Percentiles rank a stretch among this genome's conserved stretches.
Conservation (phyloP, 257 asterid genomes). For the Euphrasia confusa region DNA sequence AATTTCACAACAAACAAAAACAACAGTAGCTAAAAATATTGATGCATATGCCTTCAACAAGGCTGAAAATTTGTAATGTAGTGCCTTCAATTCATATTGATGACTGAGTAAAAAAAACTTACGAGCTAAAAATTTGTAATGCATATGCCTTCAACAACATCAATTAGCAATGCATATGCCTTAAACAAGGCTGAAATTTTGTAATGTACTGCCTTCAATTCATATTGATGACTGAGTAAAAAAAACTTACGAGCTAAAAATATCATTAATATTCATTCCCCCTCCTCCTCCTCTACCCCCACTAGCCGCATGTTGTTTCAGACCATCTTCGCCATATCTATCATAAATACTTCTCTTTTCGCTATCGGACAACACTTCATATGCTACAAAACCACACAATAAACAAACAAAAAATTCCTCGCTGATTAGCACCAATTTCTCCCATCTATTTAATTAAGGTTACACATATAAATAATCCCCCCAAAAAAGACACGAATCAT, state of each 20-base stretch:
- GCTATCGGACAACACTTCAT: conserved; percentile 79
- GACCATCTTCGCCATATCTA: conserved; percentile 85
- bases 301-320: conserved; percentile 81
- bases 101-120: conserved; percentile 24
- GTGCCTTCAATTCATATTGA: neutral
- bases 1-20: conserved; percentile 21
- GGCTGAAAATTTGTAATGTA: neutral
- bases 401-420: no score
- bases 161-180: neutral
- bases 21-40: neutral
- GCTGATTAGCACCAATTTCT: neutral
- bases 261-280: conserved; percentile 87
- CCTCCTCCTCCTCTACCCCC: conserved; percentile 81
- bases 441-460: neutral
- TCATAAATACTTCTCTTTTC: conserved; percentile 84
- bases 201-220: neutral
- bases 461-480: neutral
- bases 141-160: neutral
- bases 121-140: conserved; percentile 57
- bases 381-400: conserved; percentile 47
- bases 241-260: conserved; percentile 68
- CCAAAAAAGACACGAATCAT: neutral
- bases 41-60: neutral
- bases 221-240: neutral
- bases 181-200: neutral